Evolutionary conservation across 2,329 filamentous ascomycete species (phyloP).

Genomic region (Trichoderma simmonsii): DNA sequence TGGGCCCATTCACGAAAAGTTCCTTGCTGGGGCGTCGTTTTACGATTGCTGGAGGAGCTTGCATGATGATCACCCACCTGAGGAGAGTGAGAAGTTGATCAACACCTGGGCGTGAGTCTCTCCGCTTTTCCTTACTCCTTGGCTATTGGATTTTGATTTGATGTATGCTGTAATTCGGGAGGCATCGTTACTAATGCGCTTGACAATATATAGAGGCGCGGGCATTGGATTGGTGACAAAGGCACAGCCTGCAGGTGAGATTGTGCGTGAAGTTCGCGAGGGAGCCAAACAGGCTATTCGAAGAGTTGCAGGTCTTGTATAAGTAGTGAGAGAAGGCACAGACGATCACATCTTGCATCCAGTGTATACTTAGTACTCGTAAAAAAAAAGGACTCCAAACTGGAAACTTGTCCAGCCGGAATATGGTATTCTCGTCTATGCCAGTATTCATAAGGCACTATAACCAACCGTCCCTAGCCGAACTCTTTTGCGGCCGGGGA

Average conservation of each 20-base stretch:
- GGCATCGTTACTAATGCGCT: constrained; percentile 15
- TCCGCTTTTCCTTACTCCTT: background rate
- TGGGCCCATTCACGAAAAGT: constrained; percentile 39
- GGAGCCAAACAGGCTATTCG: constrained; percentile 36
- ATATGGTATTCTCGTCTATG: constrained; percentile 20
- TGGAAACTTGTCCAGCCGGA: background rate
- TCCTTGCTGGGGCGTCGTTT: constrained; percentile 38
- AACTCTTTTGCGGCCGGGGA: background rate
- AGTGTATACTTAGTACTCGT: background rate
- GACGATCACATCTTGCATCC: background rate
- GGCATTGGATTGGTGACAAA: constrained; percentile 46
- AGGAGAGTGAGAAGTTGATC: constrained; percentile 32
- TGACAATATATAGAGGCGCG: constrained; percentile 34
- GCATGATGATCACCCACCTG: constrained; percentile 36
- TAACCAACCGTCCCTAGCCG: constrained; percentile 1
- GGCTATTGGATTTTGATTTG: background rate
- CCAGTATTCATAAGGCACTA: constrained; percentile 14
- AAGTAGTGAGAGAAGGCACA: background rate
- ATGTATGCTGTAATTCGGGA: background rate
- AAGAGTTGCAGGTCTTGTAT: constrained; percentile 24
- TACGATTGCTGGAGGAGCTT: constrained; percentile 42
- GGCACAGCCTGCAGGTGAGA: constrained; percentile 39
- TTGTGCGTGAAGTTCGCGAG: constrained; percentile 41
- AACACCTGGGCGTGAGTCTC: constrained; percentile 37
- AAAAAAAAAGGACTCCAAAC: background rate